Conservation (phyloP, 2,329 filamentous ascomycete genomes). For the Zymoseptoria tritici region DNA sequence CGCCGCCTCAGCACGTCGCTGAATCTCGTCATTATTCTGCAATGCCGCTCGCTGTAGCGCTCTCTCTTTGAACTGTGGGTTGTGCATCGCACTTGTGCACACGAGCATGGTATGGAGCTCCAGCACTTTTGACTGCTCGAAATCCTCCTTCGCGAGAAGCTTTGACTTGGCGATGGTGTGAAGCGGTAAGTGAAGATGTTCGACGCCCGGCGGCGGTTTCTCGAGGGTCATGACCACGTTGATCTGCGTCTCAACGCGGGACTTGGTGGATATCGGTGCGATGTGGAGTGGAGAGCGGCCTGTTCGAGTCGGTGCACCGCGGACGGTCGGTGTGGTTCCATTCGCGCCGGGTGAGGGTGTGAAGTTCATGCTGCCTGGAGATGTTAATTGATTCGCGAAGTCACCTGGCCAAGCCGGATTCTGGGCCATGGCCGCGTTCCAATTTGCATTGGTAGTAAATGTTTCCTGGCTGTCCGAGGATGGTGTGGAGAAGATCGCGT, state of each 20-base stretch:
- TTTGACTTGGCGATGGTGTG: constrained; percentile 95
- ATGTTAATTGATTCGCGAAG: constrained; percentile 26
- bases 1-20: constrained; percentile 34
- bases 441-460: constrained; percentile 23
- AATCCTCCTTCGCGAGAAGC: constrained; percentile 67
- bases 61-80: constrained; percentile 56
- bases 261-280: constrained; percentile 52
- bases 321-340: constrained; percentile 17
- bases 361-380: constrained; percentile 27
- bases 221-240: constrained; percentile 74
- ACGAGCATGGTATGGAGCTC: constrained; percentile 77
- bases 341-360: constrained; percentile 31
- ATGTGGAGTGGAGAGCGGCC: constrained; percentile 30
- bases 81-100: constrained; percentile 85
- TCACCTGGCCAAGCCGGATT: constrained; percentile 30
- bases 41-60: constrained; percentile 57
- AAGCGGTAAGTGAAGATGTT: constrained; percentile 75
- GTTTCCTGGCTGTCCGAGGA: constrained; percentile 30
- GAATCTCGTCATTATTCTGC: constrained; percentile 36
- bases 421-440: constrained; percentile 20
- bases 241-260: constrained; percentile 93
- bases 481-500: constrained; percentile 31
- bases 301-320: constrained; percentile 9
- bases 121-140: constrained; percentile 63
- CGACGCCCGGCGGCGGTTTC: constrained; percentile 66